Percentiles rank a stretch among this genome's conserved stretches.
Evolutionary conservation across 805 yeast species (phyloP).

Genomic region (Ogataea naganishii): DNA sequence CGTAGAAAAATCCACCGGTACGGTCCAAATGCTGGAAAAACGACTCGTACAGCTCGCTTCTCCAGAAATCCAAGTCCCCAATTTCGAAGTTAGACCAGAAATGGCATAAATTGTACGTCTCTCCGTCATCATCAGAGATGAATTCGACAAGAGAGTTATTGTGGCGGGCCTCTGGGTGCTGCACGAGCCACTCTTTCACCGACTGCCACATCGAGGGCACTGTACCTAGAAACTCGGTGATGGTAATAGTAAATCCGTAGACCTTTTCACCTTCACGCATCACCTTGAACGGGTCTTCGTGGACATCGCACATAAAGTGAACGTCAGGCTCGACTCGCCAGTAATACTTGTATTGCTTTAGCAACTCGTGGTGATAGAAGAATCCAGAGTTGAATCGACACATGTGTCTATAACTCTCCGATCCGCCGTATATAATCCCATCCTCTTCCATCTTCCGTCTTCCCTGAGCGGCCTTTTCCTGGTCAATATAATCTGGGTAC

Average conservation of each 20-base stretch:
- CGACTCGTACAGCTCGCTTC: constrained; percentile 44
- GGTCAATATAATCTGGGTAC: constrained; percentile 74
- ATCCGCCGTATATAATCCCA: constrained; percentile 30
- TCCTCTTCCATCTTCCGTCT: constrained; percentile 46
- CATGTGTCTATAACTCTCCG: constrained; percentile 38
- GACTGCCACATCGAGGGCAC: constrained; percentile 52
- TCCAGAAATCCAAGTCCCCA: constrained; percentile 63
- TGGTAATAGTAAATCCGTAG: constrained; percentile 61
- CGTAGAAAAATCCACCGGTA: constrained; percentile 75
- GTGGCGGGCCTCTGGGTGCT: constrained; percentile 31
- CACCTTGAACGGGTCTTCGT: constrained; percentile 52
- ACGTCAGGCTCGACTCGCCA: constrained; percentile 78
- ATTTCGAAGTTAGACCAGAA: constrained; percentile 79
- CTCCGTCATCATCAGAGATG: constrained; percentile 54
- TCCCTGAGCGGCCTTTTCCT: constrained; percentile 53
- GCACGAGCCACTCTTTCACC: constrained; percentile 34
- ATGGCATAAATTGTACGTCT: constrained; percentile 65
- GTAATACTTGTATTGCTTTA: constrained; percentile 55
- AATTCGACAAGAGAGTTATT: constrained; percentile 51
- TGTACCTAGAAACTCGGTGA: constrained; percentile 55
- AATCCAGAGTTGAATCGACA: constrained; percentile 38
- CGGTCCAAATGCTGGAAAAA: constrained; percentile 57
- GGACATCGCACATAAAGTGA: constrained; percentile 49
- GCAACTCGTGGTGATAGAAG: constrained; percentile 51
- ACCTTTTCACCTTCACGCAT: constrained; percentile 46